Conservation (phyloP, 768 basidiomycete species). For the Sporobolomyces roseus region DNA sequence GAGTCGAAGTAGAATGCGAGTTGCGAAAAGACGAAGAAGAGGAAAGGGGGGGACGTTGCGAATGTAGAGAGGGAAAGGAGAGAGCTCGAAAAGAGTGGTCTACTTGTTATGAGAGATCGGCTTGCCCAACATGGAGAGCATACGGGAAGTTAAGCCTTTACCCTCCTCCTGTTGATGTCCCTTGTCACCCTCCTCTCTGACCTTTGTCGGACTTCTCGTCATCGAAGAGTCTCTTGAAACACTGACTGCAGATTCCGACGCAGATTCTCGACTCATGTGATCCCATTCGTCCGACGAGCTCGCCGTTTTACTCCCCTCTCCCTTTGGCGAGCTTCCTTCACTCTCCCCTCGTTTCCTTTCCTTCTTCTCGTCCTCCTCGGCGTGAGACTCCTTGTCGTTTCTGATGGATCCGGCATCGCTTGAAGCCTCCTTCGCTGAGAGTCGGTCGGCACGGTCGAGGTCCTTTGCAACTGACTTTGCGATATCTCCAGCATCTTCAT, state of each 20-base stretch:
- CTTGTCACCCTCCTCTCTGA: background rate
- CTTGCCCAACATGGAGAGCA: constrained; percentile 25
- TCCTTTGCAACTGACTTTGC: background rate
- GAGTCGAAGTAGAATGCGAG: no score
- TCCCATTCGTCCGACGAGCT: constrained; percentile 37
- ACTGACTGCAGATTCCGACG: constrained; percentile 10
- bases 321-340: background rate
- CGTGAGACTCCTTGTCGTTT: background rate
- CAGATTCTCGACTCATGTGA: constrained; percentile 28
- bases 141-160: background rate
- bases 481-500: constrained; percentile 15
- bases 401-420: constrained; percentile 4
- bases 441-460: constrained; percentile 8
- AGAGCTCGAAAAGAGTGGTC: background rate
- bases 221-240: constrained; percentile 11
- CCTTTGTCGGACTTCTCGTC: constrained; percentile 15
- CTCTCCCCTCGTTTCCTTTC: background rate
- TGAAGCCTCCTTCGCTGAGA: background rate
- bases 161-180: background rate
- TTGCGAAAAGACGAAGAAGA: no score
- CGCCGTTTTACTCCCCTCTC: background rate
- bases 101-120: constrained; percentile 3
- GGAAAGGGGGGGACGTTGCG: no score
- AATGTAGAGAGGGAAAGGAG: background rate
- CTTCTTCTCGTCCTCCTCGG: constrained; percentile 13